Percentiles rank a stretch among this genome's conserved stretches.
phyloP scores from a whole-genome alignment of 352 stramenopile species.

The Phytophthora lateralis region DNA sequence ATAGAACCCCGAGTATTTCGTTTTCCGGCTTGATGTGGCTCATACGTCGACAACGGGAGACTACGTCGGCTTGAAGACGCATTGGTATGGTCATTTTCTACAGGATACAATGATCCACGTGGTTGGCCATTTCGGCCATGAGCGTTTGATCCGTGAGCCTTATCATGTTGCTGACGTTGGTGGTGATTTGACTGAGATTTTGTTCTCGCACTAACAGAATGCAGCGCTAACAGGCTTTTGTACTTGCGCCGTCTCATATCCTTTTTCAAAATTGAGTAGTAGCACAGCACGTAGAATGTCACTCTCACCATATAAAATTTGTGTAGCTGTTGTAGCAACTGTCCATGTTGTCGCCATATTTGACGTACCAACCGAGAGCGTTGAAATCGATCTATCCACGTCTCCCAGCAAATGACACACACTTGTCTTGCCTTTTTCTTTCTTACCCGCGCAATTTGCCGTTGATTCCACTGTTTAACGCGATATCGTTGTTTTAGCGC shows the following conservation, averaged over 20 bases:
- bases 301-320: constrained; percentile 65
- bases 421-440: constrained; percentile 31
- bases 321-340: constrained; percentile 62
- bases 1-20: constrained; percentile 7
- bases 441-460: constrained; percentile 32
- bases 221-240: constrained; percentile 40
- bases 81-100: not conserved
- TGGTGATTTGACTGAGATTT: constrained; percentile 22
- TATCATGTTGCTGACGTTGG: constrained; percentile 14
- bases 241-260: constrained; percentile 51
- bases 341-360: constrained; percentile 50
- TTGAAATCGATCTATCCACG: constrained; percentile 39
- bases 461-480: constrained; percentile 36
- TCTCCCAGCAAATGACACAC: constrained; percentile 34
- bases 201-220: constrained; percentile 19
- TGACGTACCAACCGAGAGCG: constrained; percentile 35
- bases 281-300: constrained; percentile 61
- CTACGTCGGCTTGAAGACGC: constrained; percentile 13
- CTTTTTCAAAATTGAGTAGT: constrained; percentile 60
- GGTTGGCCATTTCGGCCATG: constrained; percentile 16
- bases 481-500: constrained; percentile 45
- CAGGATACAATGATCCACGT: constrained; percentile 6
- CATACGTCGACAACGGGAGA: constrained; percentile 11
- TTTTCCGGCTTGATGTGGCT: constrained; percentile 9
- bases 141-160: not conserved